These are phyloP conservation scores for Stylonectria norvegica DNA, from an alignment of 2,329 filamentous ascomycete species.

Conservation along the genomic window DNA sequence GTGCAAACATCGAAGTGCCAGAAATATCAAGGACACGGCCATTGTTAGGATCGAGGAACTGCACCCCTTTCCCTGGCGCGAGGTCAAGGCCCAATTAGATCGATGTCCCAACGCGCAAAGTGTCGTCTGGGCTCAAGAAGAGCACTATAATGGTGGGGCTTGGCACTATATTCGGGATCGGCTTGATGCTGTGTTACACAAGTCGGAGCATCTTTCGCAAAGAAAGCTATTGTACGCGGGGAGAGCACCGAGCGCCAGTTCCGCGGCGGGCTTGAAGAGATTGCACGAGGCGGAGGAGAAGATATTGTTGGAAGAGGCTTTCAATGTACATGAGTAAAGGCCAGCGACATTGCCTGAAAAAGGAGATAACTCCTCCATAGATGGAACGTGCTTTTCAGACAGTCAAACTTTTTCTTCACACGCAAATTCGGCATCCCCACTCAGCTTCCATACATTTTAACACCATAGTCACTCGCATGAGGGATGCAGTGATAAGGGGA, in stretches of 20 bases:
- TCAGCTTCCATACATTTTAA: too few species aligned
- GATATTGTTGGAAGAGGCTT: conserved; percentile 9
- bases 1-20: conserved; percentile 12
- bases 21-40: conserved; percentile 11
- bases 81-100: conserved; percentile 19
- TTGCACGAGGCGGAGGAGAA: conserved; percentile 14
- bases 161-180: conserved; percentile 24
- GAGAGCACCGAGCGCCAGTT: conserved; percentile 13
- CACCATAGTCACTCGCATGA: too few species aligned
- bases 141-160: conserved; percentile 25
- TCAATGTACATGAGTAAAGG: conserved; percentile 8
- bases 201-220: neutral
- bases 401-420: too few species aligned
- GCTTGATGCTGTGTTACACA: conserved; percentile 14
- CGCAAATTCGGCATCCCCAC: too few species aligned
- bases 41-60: conserved; percentile 25
- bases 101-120: conserved; percentile 17
- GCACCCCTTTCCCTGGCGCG: conserved; percentile 25
- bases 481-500: too few species aligned
- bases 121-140: conserved; percentile 25
- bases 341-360: too few species aligned
- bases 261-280: conserved; percentile 13
- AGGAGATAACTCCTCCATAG: too few species aligned
- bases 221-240: conserved; percentile 12
- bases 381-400: too few species aligned